phyloP scores from a whole-genome alignment of 2,329 filamentous ascomycete species.

The Trichoderma semiorbis region DNA sequence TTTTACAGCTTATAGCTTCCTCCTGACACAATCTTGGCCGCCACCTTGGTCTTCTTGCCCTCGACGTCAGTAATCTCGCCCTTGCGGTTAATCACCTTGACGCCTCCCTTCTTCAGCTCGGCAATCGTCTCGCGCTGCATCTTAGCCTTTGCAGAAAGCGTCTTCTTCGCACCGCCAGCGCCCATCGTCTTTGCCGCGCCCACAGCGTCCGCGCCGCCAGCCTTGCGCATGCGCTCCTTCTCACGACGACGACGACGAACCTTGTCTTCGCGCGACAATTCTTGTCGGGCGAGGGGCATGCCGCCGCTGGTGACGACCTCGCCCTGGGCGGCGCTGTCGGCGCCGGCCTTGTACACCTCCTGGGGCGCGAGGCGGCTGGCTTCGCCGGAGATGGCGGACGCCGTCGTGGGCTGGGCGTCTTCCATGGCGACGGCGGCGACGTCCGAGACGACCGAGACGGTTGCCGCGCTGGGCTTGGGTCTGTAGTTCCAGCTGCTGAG shows the following conservation, averaged over 20 bases:
- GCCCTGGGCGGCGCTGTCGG: conserved; percentile 59
- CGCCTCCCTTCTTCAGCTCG: conserved; percentile 76
- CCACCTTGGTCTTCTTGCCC: conserved; percentile 66
- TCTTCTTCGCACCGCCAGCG: conserved; percentile 37
- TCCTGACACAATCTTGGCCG: conserved; percentile 47
- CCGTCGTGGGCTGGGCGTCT: conserved; percentile 84
- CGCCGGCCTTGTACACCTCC: conserved; percentile 84
- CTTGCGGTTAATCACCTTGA: conserved; percentile 88
- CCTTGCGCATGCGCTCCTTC: conserved; percentile 80
- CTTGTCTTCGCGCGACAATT: conserved; percentile 88
- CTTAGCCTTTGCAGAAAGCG: conserved; percentile 55
- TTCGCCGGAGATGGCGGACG: conserved; percentile 65
- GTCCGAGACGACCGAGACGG: conserved; percentile 82
- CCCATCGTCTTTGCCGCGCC: conserved; percentile 23
- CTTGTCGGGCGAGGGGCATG: conserved; percentile 72
- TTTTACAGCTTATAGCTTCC: conserved; percentile 60
- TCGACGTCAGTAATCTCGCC: conserved; percentile 81
- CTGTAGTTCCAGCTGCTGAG: conserved; percentile 95
- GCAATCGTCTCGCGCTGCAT: conserved; percentile 52
- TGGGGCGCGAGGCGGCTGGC: conserved; percentile 84
- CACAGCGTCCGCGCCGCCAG: conserved; percentile 42
- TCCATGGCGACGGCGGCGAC: conserved; percentile 93
- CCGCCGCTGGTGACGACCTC: conserved; percentile 78
- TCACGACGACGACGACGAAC: conserved; percentile 69
- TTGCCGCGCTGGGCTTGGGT: conserved; percentile 78